Evolutionary conservation across 2,329 filamentous ascomycete species (phyloP).

Genomic region (Pestalotiopsis fici): DNA sequence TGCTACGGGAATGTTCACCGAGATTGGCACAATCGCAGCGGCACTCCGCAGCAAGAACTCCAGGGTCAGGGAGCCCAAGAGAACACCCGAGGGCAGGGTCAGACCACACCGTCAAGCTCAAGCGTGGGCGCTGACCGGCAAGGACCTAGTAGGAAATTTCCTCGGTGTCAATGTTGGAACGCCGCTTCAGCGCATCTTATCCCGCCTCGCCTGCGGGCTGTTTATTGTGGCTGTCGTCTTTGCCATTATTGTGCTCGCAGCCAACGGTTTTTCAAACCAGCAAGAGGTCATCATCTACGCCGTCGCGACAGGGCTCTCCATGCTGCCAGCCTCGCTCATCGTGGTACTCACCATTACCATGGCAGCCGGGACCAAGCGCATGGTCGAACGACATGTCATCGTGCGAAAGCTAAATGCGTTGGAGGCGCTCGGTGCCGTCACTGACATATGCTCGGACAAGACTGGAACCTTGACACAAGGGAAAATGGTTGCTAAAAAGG

Average conservation of each 20-base stretch:
- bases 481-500: constrained; percentile 64
- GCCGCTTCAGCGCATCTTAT: constrained; percentile 68
- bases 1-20: constrained; percentile 60
- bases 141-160: constrained; percentile 62
- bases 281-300: constrained; percentile 66
- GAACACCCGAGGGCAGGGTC: constrained; percentile 51
- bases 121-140: constrained; percentile 49
- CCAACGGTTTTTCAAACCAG: constrained; percentile 56
- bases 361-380: constrained; percentile 58
- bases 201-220: constrained; percentile 65
- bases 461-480: constrained; percentile 64
- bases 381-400: constrained; percentile 59
- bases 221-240: constrained; percentile 69
- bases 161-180: constrained; percentile 70
- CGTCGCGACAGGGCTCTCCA: constrained; percentile 58
- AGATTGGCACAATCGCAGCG: constrained; percentile 65
- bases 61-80: constrained; percentile 51
- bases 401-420: constrained; percentile 58
- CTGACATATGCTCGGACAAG: constrained; percentile 56
- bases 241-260: constrained; percentile 68
- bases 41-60: constrained; percentile 59
- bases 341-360: constrained; percentile 71
- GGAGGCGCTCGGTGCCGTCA: constrained; percentile 64
- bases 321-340: constrained; percentile 63
- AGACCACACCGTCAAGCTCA: constrained; percentile 53